These are phyloP conservation scores for Chlorencoelia australis DNA, from an alignment of 2,329 filamentous ascomycete species.

Conservation along the genomic window DNA sequence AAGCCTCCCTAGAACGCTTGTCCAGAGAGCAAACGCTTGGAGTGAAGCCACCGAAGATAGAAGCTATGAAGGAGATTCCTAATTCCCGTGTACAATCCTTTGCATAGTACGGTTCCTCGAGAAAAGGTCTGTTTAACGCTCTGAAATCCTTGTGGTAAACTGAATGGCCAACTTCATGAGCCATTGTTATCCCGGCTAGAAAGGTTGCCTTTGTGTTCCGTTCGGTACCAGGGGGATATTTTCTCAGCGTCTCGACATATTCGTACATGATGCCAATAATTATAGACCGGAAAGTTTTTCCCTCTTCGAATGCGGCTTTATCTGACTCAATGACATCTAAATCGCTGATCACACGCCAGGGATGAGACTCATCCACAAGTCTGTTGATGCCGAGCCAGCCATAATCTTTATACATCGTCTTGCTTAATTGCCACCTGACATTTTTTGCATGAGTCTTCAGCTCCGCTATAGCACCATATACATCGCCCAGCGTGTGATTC, in stretches of 20 bases:
- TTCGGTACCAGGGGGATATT: slow-evolving; percentile 8
- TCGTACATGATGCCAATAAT: slow-evolving; percentile 17
- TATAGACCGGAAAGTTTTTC: slow-evolving; percentile 11
- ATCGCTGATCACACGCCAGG: slow-evolving; percentile 2
- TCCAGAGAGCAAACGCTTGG: slow-evolving; percentile 8
- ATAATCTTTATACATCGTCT: slow-evolving; percentile 10
- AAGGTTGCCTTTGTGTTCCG: slow-evolving; percentile 16
- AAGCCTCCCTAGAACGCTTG: background rate
- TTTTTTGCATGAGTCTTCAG: slow-evolving; percentile 13
- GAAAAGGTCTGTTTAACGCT: slow-evolving; percentile 7
- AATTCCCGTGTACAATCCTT: slow-evolving; percentile 14
- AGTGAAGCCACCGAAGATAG: slow-evolving; percentile 17
- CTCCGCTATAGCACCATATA: slow-evolving; percentile 9
- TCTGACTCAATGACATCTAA: slow-evolving; percentile 8
- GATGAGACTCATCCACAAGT: slow-evolving; percentile 6
- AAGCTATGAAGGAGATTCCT: slow-evolving; percentile 15
- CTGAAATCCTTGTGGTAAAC: slow-evolving; percentile 18
- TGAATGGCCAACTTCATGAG: slow-evolving; percentile 21
- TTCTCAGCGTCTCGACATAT: slow-evolving; percentile 15
- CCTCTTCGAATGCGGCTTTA: slow-evolving; percentile 1
- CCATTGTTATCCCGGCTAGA: slow-evolving; percentile 20
- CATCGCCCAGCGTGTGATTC: background rate
- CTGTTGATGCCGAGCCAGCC: slow-evolving; percentile 14
- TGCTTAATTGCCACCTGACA: slow-evolving; percentile 17
- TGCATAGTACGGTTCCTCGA: slow-evolving; percentile 16